Percentiles rank a stretch among this genome's conserved stretches.
These are phyloP conservation scores for Kwoniella shivajii DNA, from an alignment of 1,284 basidiomycete species.

Conservation along the genomic window DNA sequence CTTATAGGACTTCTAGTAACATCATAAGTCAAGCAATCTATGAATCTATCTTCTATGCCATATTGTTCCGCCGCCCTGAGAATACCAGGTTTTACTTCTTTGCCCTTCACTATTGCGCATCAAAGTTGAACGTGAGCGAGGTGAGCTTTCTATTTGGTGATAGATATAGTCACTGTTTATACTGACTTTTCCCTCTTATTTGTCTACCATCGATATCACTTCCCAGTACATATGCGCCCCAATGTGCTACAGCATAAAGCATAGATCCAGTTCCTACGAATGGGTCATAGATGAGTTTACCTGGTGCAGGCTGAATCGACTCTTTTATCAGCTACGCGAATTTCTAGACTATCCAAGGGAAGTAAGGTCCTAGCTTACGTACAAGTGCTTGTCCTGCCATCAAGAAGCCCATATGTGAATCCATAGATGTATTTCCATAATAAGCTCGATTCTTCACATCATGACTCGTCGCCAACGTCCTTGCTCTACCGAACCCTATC, in stretches of 20 bases:
- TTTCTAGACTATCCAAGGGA: too few species aligned
- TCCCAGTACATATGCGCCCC: constrained; percentile 84
- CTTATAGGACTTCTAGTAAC: constrained; percentile 87
- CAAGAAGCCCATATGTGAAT: constrained; percentile 87
- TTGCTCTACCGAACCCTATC: constrained; percentile 73
- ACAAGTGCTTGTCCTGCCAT: constrained; percentile 96
- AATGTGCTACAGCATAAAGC: constrained; percentile 80
- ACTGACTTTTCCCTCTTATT: constrained; percentile 80
- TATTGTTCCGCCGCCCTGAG: constrained; percentile 82
- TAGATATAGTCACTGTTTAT: not conserved
- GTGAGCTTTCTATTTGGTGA: not conserved
- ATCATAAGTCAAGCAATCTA: constrained; percentile 89
- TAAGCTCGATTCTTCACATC: constrained; percentile 88
- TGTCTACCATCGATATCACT: constrained; percentile 97
- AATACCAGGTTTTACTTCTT: constrained; percentile 64
- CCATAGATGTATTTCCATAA: constrained; percentile 98
- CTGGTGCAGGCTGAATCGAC: constrained; percentile 69
- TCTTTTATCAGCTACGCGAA: not conserved
- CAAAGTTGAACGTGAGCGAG: not conserved
- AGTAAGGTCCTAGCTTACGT: constrained; percentile 14
- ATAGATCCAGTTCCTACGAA: constrained; percentile 97
- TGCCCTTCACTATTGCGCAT: constrained; percentile 51
- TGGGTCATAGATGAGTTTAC: constrained; percentile 92
- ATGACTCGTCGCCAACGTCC: constrained; percentile 68
- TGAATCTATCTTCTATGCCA: constrained; percentile 69